Percentiles rank a stretch among this genome's conserved stretches.
These are phyloP conservation scores for Nepenthes alata DNA, from an alignment of 179 eudicot species.

Conservation along the genomic window DNA sequence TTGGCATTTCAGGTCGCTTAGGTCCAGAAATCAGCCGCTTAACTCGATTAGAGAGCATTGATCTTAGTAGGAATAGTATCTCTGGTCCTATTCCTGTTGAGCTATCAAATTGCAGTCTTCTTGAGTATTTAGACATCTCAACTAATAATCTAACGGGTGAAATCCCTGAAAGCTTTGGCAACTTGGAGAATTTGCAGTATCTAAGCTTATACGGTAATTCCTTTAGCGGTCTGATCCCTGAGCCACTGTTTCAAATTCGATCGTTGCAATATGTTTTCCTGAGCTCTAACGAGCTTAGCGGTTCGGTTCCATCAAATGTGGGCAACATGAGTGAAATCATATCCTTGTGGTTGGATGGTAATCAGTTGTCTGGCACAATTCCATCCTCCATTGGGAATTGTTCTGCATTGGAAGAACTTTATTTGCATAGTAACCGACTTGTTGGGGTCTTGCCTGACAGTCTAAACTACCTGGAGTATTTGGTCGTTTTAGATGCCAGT, in stretches of 20 bases:
- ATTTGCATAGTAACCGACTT: slow-evolving; percentile 24
- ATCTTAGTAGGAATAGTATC: slow-evolving; percentile 22
- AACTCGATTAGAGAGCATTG: slow-evolving; percentile 20
- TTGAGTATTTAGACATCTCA: slow-evolving; percentile 23
- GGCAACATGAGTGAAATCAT: slow-evolving; percentile 22
- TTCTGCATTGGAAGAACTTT: slow-evolving; percentile 22
- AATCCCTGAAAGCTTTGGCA: slow-evolving; percentile 30
- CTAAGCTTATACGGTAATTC: slow-evolving; percentile 20
- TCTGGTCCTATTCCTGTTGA: slow-evolving; percentile 29
- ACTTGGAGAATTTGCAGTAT: slow-evolving; percentile 14
- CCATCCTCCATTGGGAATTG: slow-evolving; percentile 43
- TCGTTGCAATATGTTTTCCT: slow-evolving; percentile 18
- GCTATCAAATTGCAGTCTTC: slow-evolving; percentile 23
- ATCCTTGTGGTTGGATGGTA: slow-evolving; percentile 19
- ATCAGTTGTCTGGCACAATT: slow-evolving; percentile 33
- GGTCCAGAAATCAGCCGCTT: slow-evolving; percentile 34
- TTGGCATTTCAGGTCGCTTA: slow-evolving; percentile 25
- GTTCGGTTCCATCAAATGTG: slow-evolving; percentile 31
- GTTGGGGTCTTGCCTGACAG: slow-evolving; percentile 35
- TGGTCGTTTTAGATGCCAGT: slow-evolving; percentile 24
- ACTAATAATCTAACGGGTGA: slow-evolving; percentile 19
- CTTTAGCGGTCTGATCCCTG: slow-evolving; percentile 33
- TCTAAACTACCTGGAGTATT: slow-evolving; percentile 24
- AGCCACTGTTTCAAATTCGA: slow-evolving; percentile 24
- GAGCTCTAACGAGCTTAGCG: slow-evolving; percentile 24